Evolutionary conservation across 768 basidiomycete species (phyloP).

Genomic region (Boletus coccyginus): DNA sequence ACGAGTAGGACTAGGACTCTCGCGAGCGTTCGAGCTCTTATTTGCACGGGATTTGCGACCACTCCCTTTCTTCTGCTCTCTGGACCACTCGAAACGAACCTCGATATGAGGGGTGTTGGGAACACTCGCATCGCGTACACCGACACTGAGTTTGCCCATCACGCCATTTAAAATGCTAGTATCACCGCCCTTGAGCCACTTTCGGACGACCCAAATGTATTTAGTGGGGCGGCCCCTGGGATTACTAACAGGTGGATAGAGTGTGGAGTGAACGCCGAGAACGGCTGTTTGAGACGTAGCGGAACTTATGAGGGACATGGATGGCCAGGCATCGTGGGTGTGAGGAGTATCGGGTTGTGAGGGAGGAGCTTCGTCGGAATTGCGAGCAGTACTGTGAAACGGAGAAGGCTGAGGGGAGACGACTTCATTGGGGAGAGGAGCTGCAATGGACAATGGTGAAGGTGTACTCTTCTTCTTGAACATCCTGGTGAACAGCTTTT

Average conservation of each 20-base stretch:
- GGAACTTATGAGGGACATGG: constrained; percentile 10
- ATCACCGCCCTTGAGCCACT: constrained; percentile 66
- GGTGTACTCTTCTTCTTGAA: constrained; percentile 56
- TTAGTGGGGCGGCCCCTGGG: constrained; percentile 39
- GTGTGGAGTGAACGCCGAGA: constrained; percentile 69
- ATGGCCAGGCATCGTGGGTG: constrained; percentile 12
- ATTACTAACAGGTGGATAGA: constrained; percentile 46
- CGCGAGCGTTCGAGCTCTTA: constrained; percentile 11
- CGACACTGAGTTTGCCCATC: constrained; percentile 37
- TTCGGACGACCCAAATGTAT: constrained; percentile 76
- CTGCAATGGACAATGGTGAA: constrained; percentile 18
- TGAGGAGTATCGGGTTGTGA: constrained; percentile 8
- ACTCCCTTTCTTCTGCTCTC: constrained; percentile 31
- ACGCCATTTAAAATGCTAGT: constrained; percentile 44
- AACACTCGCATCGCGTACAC: constrained; percentile 21
- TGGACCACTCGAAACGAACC: constrained; percentile 78
- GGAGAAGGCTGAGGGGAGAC: constrained; percentile 19
- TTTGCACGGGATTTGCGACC: constrained; percentile 20
- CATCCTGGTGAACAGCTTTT: constrained; percentile 63
- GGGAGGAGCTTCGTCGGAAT: constrained; percentile 16
- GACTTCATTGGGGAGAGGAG: constrained; percentile 26
- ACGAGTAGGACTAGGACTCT: constrained; percentile 13
- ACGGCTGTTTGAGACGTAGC: constrained; percentile 40
- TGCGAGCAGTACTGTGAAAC: constrained; percentile 1
- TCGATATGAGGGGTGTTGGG: constrained; percentile 46